Percentiles rank a stretch among this genome's conserved stretches.
These are phyloP conservation scores for Claviceps sp. DNA, from an alignment of 2,329 filamentous ascomycete species.

Conservation along the genomic window DNA sequence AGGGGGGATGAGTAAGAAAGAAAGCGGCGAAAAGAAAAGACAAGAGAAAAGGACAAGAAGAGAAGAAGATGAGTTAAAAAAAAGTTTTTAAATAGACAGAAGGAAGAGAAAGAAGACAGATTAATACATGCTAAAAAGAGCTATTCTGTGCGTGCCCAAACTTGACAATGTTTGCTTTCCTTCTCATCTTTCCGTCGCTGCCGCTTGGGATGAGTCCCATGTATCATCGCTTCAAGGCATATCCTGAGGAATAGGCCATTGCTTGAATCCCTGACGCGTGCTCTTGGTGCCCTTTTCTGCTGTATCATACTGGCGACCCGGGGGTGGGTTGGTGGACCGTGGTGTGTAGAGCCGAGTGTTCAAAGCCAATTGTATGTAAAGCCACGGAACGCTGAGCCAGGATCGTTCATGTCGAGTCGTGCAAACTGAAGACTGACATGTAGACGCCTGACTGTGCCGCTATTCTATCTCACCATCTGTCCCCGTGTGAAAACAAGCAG, in stretches of 20 bases:
- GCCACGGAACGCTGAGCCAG: too few relatives aligned
- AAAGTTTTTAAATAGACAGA: constrained; percentile 20
- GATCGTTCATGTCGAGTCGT: too few relatives aligned
- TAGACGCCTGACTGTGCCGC: background rate
- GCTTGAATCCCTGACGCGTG: too few relatives aligned
- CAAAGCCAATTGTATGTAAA: too few relatives aligned
- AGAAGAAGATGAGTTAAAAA: constrained; percentile 12
- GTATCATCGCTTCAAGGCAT: too few relatives aligned
- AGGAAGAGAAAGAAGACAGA: constrained; percentile 20
- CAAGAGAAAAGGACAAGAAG: constrained; percentile 6
- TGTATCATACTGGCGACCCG: too few relatives aligned
- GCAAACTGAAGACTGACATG: too few relatives aligned
- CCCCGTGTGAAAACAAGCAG: background rate
- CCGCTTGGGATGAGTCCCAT: background rate
- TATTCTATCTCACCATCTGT: background rate
- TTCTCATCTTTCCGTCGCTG: constrained; percentile 10
- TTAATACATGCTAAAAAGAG: constrained; percentile 36
- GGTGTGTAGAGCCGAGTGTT: too few relatives aligned
- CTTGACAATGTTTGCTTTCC: constrained; percentile 5
- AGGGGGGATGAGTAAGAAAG: background rate
- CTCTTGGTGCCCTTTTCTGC: too few relatives aligned
- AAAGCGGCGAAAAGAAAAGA: background rate
- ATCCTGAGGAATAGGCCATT: too few relatives aligned
- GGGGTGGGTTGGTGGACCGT: too few relatives aligned
- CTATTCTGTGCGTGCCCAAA: background rate